These are phyloP conservation scores for Cryptococcus hybrid DNA, from an alignment of 1,284 basidiomycete species.

Conservation along the genomic window DNA sequence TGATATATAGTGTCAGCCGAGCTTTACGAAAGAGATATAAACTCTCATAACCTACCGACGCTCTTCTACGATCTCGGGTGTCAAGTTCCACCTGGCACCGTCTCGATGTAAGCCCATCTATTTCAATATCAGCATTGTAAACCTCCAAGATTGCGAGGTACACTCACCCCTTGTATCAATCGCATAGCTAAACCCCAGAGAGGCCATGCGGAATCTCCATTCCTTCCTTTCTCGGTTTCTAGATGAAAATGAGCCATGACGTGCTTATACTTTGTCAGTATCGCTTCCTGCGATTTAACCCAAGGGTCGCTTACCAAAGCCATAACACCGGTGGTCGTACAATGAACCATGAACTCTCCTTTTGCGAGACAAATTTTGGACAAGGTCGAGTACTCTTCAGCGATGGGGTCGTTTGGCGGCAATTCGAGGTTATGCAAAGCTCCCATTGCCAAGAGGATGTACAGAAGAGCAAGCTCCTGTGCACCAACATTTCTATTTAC, in stretches of 20 bases:
- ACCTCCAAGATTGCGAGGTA: not conserved
- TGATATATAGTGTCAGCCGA: not conserved
- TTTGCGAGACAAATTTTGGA: constrained; percentile 34
- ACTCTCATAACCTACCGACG: constrained; percentile 14
- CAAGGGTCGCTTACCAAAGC: constrained; percentile 10
- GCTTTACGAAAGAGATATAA: not conserved
- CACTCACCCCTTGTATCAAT: constrained; percentile 31
- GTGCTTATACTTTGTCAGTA: constrained; percentile 4
- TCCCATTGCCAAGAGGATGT: constrained; percentile 40
- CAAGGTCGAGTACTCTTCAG: constrained; percentile 31
- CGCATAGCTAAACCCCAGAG: constrained; percentile 40
- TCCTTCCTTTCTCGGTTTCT: constrained; percentile 32
- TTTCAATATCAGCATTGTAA: not conserved
- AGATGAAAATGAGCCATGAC: constrained; percentile 26
- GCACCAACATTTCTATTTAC: constrained; percentile 4
- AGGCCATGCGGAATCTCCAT: constrained; percentile 40
- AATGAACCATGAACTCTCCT: constrained; percentile 37
- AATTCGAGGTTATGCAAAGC: constrained; percentile 38
- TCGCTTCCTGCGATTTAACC: not conserved
- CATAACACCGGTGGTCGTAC: constrained; percentile 39
- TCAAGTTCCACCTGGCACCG: constrained; percentile 41
- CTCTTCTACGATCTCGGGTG: constrained; percentile 32
- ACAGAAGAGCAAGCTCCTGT: constrained; percentile 39
- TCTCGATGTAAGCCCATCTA: constrained; percentile 46
- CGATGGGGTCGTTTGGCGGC: constrained; percentile 31